Percentiles rank a stretch among this genome's conserved stretches.
Conservation (phyloP, 1,284 basidiomycete species). For the Pseudomicrostroma phylloplanum region DNA sequence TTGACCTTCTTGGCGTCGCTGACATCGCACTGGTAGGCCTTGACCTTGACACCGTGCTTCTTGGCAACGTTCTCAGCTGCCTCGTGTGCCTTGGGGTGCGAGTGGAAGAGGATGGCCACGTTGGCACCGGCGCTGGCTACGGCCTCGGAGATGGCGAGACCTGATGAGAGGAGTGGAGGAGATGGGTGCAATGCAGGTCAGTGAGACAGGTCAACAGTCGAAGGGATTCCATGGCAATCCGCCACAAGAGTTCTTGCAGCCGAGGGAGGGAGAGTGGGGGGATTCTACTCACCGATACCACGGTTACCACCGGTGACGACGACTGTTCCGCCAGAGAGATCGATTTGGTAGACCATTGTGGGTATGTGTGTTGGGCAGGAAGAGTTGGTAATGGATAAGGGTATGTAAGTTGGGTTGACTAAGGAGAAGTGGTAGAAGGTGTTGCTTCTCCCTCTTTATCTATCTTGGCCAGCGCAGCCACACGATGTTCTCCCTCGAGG, state of each 20-base stretch:
- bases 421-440: too few species aligned
- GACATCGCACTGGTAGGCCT: conserved; percentile 51
- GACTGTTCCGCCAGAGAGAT: conserved; percentile 35
- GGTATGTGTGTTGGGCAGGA: not conserved
- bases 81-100: conserved; percentile 48
- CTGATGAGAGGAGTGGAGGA: conserved; percentile 10
- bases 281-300: conserved; percentile 38
- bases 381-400: not conserved
- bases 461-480: too few species aligned
- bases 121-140: conserved; percentile 48
- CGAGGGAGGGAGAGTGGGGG: not conserved
- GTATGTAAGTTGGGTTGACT: too few species aligned
- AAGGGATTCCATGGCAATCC: conserved; percentile 1
- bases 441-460: too few species aligned
- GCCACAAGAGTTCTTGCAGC: not conserved
- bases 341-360: conserved; percentile 24
- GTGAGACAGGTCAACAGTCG: conserved; percentile 1
- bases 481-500: too few species aligned
- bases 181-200: too few species aligned
- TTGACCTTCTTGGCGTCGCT: conserved; percentile 43
- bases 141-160: conserved; percentile 48
- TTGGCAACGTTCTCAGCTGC: conserved; percentile 43
- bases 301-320: conserved; percentile 57
- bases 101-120: conserved; percentile 49
- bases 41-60: conserved; percentile 44